These are phyloP conservation scores for Anthostomella pinea DNA, from an alignment of 2,329 filamentous ascomycete genomes.

Conservation along the genomic window DNA sequence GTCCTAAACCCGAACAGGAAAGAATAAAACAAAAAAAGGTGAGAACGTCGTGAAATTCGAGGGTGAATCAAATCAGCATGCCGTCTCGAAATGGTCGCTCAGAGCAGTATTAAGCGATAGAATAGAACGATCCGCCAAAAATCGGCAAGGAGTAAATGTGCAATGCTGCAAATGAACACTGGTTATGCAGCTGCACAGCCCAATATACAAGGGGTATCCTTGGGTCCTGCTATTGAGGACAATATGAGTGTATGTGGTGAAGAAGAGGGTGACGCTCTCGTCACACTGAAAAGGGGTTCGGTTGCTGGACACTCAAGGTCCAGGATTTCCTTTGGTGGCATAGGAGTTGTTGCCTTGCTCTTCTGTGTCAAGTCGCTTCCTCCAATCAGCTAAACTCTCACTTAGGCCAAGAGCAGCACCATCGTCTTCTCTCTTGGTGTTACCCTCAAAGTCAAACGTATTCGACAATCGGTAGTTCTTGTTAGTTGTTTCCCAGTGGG, in stretches of 20 bases:
- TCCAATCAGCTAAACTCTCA: slow-evolving; percentile 75
- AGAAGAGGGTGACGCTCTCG: too few relatives aligned
- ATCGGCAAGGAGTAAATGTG: slow-evolving; percentile 9
- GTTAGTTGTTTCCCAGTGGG: slow-evolving; percentile 93
- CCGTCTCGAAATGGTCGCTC: slow-evolving; percentile 3
- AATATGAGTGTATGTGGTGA: background rate
- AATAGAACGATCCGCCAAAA: slow-evolving; percentile 11
- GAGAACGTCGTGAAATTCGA: too few relatives aligned
- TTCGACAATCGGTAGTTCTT: slow-evolving; percentile 91
- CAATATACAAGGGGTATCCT: slow-evolving; percentile 15
- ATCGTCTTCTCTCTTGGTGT: slow-evolving; percentile 44
- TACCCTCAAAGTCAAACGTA: slow-evolving; percentile 78
- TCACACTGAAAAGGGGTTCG: background rate
- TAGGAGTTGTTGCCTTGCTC: slow-evolving; percentile 31
- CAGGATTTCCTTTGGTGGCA: slow-evolving; percentile 17
- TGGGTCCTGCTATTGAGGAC: background rate
- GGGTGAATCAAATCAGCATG: slow-evolving; percentile 3
- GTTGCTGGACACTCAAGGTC: slow-evolving; percentile 11
- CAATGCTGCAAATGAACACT: slow-evolving; percentile 3
- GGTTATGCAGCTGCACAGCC: slow-evolving; percentile 4
- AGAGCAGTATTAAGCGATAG: slow-evolving; percentile 9
- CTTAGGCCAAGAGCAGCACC: slow-evolving; percentile 53
- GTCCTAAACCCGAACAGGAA: too few relatives aligned
- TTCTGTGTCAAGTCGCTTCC: slow-evolving; percentile 68
- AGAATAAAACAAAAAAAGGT: too few relatives aligned